Base-by-base conservation (phyloP, 2,329 filamentous ascomycete genomes). In the Scedosporium apiospermum region DNA sequence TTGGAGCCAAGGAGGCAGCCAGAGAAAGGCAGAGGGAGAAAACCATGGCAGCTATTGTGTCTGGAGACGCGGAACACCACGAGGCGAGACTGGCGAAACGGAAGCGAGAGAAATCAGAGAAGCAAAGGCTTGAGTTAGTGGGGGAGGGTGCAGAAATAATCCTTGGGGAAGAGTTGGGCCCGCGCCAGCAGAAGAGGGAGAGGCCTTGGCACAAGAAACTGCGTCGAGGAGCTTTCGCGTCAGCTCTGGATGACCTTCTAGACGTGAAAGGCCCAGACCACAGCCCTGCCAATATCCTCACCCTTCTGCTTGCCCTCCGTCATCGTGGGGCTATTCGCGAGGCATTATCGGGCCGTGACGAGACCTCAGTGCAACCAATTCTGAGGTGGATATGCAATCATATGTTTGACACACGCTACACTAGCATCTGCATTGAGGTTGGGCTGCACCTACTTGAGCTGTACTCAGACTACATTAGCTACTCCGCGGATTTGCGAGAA, bases 101-200 rank as follows among this genome's bases (percentile, higher is more conserved):
- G 70, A 90, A 91, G 77, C 78, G 78, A 62, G 74, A 75, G 38
- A 73, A 74, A 60, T 74, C 75, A n/a, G 74, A 77, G 30, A 72
- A 74, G 21, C 77, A 78, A 67, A 74, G 77, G n/a, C 87, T 92
- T 64, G 91, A 97, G 70, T 88, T 92, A 70, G 82, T 89, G 21
- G 93, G 91, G 66, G 91, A 96, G 73, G 89, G 87, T 55, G 89
- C 88, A 26, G 92, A 97, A 71, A 92, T 97, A 62, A 84, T 96
- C 68, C 93, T 98, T 68, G 89, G 93, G 51, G 88, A 90, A 68
- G 86, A 89, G 49, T 16, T 38, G 7, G 12, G 6, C 27, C 77
- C 73, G 44, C 46, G 57, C 5, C 5, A 21, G n/a, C 42, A n/a
- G 10, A 80, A 81, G 64, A 86, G 84, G 70, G 84, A 90, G 68